phyloP scores from a whole-genome alignment of 371 early-diverging fungal genomes.

The Lichtheimia hyalospora region DNA sequence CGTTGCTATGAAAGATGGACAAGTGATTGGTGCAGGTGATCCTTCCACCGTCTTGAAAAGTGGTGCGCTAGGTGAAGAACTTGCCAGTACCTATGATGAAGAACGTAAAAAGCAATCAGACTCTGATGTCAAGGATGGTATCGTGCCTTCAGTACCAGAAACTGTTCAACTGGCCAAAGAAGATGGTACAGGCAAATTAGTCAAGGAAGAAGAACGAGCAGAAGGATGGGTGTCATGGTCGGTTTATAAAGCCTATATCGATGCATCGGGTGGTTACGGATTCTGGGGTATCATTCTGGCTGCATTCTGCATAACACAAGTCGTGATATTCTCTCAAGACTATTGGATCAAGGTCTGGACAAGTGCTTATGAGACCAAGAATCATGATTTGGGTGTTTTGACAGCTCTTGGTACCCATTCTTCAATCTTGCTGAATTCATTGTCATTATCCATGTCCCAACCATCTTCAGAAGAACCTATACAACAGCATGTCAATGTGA shows the following conservation, averaged over 20 bases:
- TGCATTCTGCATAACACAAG: conserved; percentile 52
- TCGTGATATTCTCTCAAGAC: conserved; percentile 52
- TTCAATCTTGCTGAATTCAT: too few species aligned
- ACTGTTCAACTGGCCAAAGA: not conserved
- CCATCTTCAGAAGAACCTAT: not conserved
- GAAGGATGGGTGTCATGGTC: conserved; percentile 64
- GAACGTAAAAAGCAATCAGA: not conserved
- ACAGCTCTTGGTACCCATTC: too few species aligned
- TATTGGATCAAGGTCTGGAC: conserved; percentile 68
- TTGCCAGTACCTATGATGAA: conserved; percentile 16
- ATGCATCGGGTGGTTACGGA: conserved; percentile 65
- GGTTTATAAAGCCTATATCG: conserved; percentile 65
- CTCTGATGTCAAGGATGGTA: conserved; percentile 24
- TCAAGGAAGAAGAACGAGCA: conserved; percentile 66
- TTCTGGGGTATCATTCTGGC: conserved; percentile 53
- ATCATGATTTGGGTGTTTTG: too few species aligned
- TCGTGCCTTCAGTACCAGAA: conserved; percentile 30
- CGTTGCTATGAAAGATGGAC: conserved; percentile 72
- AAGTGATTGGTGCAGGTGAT: conserved; percentile 58
- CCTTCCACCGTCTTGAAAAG: conserved; percentile 47
- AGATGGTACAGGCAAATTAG: conserved; percentile 45
- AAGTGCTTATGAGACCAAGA: conserved; percentile 22
- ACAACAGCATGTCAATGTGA: conserved; percentile 21
- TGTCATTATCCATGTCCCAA: too few species aligned
- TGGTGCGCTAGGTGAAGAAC: conserved; percentile 52